Evolutionary conservation across 345 rosid genomes (phyloP).

Genomic region (Combretum micranthum): DNA sequence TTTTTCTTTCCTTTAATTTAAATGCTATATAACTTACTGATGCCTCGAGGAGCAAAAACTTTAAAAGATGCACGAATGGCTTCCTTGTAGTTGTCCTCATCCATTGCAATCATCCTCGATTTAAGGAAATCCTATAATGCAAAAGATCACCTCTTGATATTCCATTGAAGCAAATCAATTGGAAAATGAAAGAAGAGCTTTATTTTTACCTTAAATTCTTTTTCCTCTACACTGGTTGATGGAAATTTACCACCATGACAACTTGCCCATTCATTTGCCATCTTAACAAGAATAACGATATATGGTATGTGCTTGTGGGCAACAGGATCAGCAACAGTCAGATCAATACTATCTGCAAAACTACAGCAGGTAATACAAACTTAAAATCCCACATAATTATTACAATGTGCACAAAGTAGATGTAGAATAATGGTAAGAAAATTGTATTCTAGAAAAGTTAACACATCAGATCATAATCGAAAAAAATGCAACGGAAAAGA

Average conservation of each 20-base stretch:
- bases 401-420: too few relatives aligned
- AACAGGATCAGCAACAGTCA: slow-evolving; percentile 64
- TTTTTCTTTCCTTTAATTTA: too few relatives aligned
- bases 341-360: slow-evolving; percentile 70
- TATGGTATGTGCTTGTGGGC: slow-evolving; percentile 94
- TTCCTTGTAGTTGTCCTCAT: slow-evolving; percentile 95
- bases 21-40: slow-evolving; percentile 46
- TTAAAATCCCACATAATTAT: slow-evolving; percentile 14
- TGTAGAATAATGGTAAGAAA: too few relatives aligned
- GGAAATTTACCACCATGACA: slow-evolving; percentile 73
- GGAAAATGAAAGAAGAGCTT: slow-evolving; percentile 10
- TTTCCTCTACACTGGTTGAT: slow-evolving; percentile 82
- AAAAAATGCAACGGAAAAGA: slow-evolving; percentile 2
- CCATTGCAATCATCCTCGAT: slow-evolving; percentile 54
- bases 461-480: not conserved
- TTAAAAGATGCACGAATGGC: slow-evolving; percentile 85
- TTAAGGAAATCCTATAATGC: slow-evolving; percentile 69
- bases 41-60: slow-evolving; percentile 85
- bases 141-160: slow-evolving; percentile 13
- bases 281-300: slow-evolving; percentile 76
- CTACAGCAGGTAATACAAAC: slow-evolving; percentile 22
- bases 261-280: slow-evolving; percentile 77
- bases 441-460: too few relatives aligned
- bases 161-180: slow-evolving; percentile 3
- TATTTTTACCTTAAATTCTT: slow-evolving; percentile 65